Evolutionary conservation across 257 asterid genomes (phyloP), one percentile per base, ranked within the genome.

Genomic region (Nicotiana noctiflora): DNA sequence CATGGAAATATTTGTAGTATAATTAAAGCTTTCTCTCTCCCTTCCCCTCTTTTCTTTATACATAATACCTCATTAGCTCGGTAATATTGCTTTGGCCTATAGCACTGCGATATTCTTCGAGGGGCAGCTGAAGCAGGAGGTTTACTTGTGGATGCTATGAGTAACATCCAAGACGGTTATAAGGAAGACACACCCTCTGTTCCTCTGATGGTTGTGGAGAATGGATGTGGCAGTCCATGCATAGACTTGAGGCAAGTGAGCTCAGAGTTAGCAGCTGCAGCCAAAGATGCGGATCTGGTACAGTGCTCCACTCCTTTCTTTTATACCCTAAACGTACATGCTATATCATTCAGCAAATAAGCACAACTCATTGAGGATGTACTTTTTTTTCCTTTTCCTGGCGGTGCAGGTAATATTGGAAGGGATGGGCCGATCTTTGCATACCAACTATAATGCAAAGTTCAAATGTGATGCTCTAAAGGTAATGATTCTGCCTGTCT

Each of bases 111-210:
- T 84, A 89, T 95, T 83, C 93, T 95, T 65, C 91, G 99, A 31
- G 90, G 94, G 82, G 99, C 99, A 61, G 99, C 99, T 55, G 98
- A 95, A 88, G 97, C 99, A 1, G 99, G 99, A 25, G 98, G 98
- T 51, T 84, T 95, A 61, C 96, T 95, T n/a, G 97, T 95, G 85
- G 99, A 95, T 90, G 99, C 98, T 27, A 95, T 95, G 99, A 92
- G 88, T 80, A 93, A 82, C 85, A 81, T 82, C 75, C 94, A 91
- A 80, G 98, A 93, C 79, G 86, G 91, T 82, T 90, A 90, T 15
- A 84, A 85, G 82, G 91, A 91, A 68, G 84, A 81, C 21, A 85
- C 90, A 1, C 65, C 84, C 2, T 92, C 94, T 3, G 97, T 92
- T 21, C 97, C 98, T 5, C 85, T 95, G 82, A 95, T 95, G 99